Evolutionary conservation across 495 filamentous ascomycete species (phyloP).

Genomic region (Tuber brumale): DNA sequence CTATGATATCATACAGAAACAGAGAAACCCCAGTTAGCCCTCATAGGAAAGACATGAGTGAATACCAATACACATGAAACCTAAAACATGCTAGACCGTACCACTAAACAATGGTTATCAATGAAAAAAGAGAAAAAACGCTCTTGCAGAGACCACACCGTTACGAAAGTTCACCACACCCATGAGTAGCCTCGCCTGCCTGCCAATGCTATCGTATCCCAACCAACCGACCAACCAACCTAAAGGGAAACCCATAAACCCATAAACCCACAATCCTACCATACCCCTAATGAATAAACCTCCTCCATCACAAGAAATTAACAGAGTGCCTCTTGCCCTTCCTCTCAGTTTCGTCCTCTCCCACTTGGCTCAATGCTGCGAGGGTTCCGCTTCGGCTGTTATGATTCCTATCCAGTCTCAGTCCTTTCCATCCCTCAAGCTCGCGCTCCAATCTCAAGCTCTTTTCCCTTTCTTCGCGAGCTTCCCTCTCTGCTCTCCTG

Average conservation of each 20-base stretch:
- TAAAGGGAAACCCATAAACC: slow-evolving; percentile 1
- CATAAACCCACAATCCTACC: background rate
- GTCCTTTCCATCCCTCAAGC: slow-evolving; percentile 73
- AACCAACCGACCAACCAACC: slow-evolving; percentile 13
- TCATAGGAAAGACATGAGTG: background rate
- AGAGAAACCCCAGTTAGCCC: background rate
- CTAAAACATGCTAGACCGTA: background rate
- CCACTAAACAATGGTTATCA: background rate
- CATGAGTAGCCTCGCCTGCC: slow-evolving; percentile 10
- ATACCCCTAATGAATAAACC: background rate
- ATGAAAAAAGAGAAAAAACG: slow-evolving; percentile 12
- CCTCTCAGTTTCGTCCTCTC: slow-evolving; percentile 29
- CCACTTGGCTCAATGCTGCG: slow-evolving; percentile 37
- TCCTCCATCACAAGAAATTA: slow-evolving; percentile 37
- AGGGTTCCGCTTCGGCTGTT: slow-evolving; percentile 32
- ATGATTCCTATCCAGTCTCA: slow-evolving; percentile 56
- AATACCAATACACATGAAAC: background rate
- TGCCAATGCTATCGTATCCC: slow-evolving; percentile 7
- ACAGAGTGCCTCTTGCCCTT: slow-evolving; percentile 39
- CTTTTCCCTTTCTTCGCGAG: slow-evolving; percentile 84
- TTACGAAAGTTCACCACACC: slow-evolving; percentile 13
- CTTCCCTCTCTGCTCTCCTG: slow-evolving; percentile 78
- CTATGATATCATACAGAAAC: background rate
- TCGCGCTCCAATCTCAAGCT: slow-evolving; percentile 76
- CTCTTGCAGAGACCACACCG: slow-evolving; percentile 21